Conservation (phyloP, 2,329 filamentous ascomycete genomes). For the Colletotrichum spaethianum region DNA sequence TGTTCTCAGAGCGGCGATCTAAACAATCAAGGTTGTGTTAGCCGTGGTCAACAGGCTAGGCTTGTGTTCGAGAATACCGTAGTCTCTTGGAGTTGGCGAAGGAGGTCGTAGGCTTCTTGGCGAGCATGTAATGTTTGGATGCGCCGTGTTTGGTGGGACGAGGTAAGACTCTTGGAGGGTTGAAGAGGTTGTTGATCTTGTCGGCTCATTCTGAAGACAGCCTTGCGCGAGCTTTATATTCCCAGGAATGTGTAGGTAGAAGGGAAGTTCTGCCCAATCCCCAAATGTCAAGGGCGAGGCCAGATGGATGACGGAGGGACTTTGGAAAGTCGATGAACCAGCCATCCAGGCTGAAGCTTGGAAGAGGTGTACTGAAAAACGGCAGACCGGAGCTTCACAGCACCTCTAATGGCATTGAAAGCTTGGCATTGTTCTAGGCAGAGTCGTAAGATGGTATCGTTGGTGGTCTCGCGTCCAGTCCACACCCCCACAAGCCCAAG, state of each 20-base stretch:
- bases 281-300: constrained; percentile 6
- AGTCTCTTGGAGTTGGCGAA: constrained; percentile 38
- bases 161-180: constrained; percentile 16
- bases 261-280: background rate
- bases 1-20: constrained; percentile 31
- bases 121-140: constrained; percentile 15
- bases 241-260: background rate
- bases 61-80: constrained; percentile 4
- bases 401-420: constrained; percentile 2
- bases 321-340: constrained; percentile 31
- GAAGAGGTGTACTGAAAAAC: background rate
- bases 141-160: constrained; percentile 14
- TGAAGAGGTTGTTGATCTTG: constrained; percentile 23
- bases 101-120: constrained; percentile 25
- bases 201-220: constrained; percentile 33
- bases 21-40: background rate
- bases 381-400: constrained; percentile 5
- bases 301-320: constrained; percentile 27
- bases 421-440: constrained; percentile 25
- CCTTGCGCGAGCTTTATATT: constrained; percentile 34
- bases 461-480: constrained; percentile 19
- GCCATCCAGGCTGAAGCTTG: constrained; percentile 17
- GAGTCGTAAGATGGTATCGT: constrained; percentile 21
- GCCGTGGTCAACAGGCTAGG: background rate
- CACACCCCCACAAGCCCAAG: constrained; percentile 28